A percentile compares a stretch with the other conserved stretches of the same genome.
Evolutionary conservation across 2,329 filamentous ascomycete genomes (phyloP).

Genomic region (Beauveria brongniartii): DNA sequence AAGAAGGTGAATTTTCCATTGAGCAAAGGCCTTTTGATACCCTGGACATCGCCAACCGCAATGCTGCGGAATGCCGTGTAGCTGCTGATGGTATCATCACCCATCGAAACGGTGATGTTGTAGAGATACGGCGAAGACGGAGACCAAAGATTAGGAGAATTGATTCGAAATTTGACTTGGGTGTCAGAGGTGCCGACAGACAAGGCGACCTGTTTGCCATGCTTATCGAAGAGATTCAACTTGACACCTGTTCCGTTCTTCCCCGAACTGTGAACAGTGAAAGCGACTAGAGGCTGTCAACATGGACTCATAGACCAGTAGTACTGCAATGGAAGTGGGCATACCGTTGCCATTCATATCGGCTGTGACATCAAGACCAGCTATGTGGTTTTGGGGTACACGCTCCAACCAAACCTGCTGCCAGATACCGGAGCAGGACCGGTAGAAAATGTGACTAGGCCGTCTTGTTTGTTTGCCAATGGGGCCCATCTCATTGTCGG

Average conservation of each 20-base stretch:
- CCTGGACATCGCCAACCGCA: conserved; percentile 45
- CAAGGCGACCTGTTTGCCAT: conserved; percentile 34
- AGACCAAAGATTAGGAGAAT: conserved; percentile 54
- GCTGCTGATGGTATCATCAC: conserved; percentile 46
- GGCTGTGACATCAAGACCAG: conserved; percentile 50
- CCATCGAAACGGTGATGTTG: conserved; percentile 49
- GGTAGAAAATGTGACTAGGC: conserved; percentile 60
- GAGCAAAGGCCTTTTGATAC: conserved; percentile 51
- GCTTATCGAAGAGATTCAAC: conserved; percentile 27
- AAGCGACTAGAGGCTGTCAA: conserved; percentile 35
- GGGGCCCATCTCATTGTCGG: conserved; percentile 52
- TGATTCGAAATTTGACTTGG: conserved; percentile 46
- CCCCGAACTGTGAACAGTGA: conserved; percentile 43
- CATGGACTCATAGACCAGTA: neutral
- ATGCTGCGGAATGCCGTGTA: conserved; percentile 65
- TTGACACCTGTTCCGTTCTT: conserved; percentile 26
- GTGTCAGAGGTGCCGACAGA: conserved; percentile 37
- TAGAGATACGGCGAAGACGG: conserved; percentile 56
- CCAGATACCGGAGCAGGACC: conserved; percentile 67
- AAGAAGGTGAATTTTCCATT: conserved; percentile 63
- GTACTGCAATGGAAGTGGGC: neutral
- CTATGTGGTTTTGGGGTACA: conserved; percentile 49
- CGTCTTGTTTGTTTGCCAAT: conserved; percentile 56
- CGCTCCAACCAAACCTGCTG: conserved; percentile 64
- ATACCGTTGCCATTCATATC: conserved; percentile 41